Evolutionary conservation across 257 asterid species (phyloP).

Genomic region (Mitragyna speciosa): DNA sequence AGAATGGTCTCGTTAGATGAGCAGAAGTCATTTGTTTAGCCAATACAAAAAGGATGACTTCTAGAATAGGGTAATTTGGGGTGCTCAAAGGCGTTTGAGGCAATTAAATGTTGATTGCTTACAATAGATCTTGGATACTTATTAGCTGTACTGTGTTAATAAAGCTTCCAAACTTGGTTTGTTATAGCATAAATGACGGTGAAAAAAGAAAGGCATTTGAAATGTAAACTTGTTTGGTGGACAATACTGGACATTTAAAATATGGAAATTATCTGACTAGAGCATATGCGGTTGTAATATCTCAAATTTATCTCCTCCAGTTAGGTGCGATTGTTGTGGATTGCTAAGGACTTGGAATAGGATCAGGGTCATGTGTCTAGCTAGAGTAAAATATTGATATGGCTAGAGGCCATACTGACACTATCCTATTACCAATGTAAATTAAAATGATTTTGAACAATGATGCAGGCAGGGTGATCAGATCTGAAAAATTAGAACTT

Average conservation of each 20-base stretch:
- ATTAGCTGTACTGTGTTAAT: too few relatives aligned
- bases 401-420: not conserved
- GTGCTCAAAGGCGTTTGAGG: not conserved
- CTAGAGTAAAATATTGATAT: too few relatives aligned
- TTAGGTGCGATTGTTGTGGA: not conserved
- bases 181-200: not conserved
- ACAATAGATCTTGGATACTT: not conserved
- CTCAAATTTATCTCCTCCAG: not conserved
- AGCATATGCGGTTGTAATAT: not conserved
- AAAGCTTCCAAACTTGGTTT: not conserved
- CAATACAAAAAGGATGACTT: not conserved
- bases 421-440: not conserved
- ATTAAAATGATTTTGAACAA: too few relatives aligned
- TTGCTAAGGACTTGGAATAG: not conserved
- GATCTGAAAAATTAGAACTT: too few relatives aligned
- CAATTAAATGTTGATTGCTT: not conserved
- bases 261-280: not conserved
- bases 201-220: not conserved
- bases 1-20: not conserved
- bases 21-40: not conserved
- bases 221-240: not conserved
- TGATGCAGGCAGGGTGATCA: too few relatives aligned
- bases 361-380: not conserved
- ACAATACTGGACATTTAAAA: not conserved
- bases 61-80: not conserved